Evolutionary conservation across 306 rosid species (phyloP), one percentile per base, ranked within the genome.

Genomic region (Castanea sativa): DNA sequence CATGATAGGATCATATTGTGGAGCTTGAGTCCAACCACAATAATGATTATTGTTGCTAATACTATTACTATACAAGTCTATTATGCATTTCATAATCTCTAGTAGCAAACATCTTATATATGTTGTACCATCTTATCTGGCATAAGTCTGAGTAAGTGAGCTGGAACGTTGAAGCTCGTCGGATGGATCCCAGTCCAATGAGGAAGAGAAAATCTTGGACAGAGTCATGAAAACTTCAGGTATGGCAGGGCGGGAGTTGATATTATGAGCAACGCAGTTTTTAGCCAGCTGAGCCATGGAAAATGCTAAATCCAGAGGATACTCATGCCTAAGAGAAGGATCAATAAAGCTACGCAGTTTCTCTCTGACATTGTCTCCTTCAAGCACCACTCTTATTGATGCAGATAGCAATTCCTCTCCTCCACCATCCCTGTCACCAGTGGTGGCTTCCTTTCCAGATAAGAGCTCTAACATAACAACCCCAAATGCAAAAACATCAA

Each of bases 401-500:
- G 23, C 56, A 6, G 80, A 82, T 15, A 92, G 81, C 63, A 87
- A 14, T 38, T 76, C 53, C 20, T 80, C 82, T 18, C 56, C 78
- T 19, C 72, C 63, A 6, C 35, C 88, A 52, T 29, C 61, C 45
- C 79, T 63, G 3, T 73, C 6, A 53, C 78, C 73, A 8, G 73
- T 60, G 4, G 76, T 15, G 3, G 93, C 97, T 70, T 85, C 89
- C 73, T 79, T 88, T 25, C 97, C 94, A 0, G 97, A 90, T 74
- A 89, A 87, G 45, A 92, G 82, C 88, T 90, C 97, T 85, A 89
- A 78, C 41, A 88, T 65, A 75, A 92, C 90, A 55, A 92, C 93
- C 58, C 97, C 94, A 73, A 87, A 85, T 3, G 97, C 89, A 57
- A 87, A 92, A 63, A 87, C 94, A 82, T 92, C 97, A 52, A 92